These are phyloP conservation scores for Trichoderma gracile DNA, from an alignment of 2,329 filamentous ascomycete species.

Conservation along the genomic window DNA sequence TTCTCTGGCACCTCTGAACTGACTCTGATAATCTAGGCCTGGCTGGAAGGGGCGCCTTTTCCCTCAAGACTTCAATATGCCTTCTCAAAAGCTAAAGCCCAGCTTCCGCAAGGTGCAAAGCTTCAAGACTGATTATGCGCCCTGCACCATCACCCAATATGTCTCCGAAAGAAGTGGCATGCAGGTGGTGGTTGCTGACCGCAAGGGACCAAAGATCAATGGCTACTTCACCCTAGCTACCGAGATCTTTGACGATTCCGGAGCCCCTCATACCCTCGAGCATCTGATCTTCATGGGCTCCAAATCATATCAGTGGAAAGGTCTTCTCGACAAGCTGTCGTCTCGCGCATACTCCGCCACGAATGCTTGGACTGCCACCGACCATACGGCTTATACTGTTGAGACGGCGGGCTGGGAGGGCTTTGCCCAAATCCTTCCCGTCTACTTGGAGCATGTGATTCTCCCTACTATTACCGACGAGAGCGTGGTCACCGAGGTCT, in stretches of 20 bases:
- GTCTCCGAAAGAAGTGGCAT: slow-evolving; percentile 92
- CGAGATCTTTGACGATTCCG: slow-evolving; percentile 96
- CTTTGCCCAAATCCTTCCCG: slow-evolving; percentile 89
- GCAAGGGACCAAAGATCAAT: slow-evolving; percentile 89
- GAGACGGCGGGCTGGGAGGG: slow-evolving; percentile 97
- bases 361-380: slow-evolving; percentile 95
- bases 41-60: slow-evolving; percentile 15
- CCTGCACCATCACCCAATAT: slow-evolving; percentile 89
- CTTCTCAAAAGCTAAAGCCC: slow-evolving; percentile 49
- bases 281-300: slow-evolving; percentile 88
- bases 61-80: slow-evolving; percentile 46
- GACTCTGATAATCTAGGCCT: slow-evolving; percentile 27
- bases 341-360: slow-evolving; percentile 91
- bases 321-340: slow-evolving; percentile 89
- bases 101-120: slow-evolving; percentile 82
- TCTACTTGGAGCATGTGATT: slow-evolving; percentile 93
- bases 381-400: slow-evolving; percentile 94
- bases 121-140: slow-evolving; percentile 88
- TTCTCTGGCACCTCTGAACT: slow-evolving; percentile 11
- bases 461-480: slow-evolving; percentile 90
- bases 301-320: slow-evolving; percentile 90
- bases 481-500: slow-evolving; percentile 91
- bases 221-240: slow-evolving; percentile 96
- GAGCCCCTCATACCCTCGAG: slow-evolving; percentile 84
- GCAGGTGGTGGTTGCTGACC: slow-evolving; percentile 88